Base-by-base conservation (phyloP, 2,329 filamentous ascomycete species). In the Exophiala calicioides region DNA sequence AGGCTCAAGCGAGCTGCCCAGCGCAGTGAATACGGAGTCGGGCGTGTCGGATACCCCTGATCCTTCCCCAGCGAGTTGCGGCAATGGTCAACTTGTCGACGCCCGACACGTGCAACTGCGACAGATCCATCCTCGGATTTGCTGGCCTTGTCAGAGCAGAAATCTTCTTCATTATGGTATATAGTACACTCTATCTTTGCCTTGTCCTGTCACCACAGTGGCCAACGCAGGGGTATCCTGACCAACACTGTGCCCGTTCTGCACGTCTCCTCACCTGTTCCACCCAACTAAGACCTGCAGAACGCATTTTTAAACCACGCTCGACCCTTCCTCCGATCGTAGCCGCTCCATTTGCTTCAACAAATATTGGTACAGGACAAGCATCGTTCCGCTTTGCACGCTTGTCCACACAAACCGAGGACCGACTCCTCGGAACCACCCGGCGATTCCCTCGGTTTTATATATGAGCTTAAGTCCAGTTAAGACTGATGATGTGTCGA, bases 391-490 rank as follows among this genome's bases (percentile, higher is more conserved):
- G 62, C 88, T 95, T 73, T 98, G 93, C 47, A 97, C 88, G 62
- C 91, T 95, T 16, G 93, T 98, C 93, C 93, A 98, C 10, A 97
- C 88, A 47, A 85, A 85, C 43, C 93, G 81, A 1, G 93, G 93
- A 0, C 91, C 91, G 1, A 98, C 91, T 19, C 93, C 93, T 47
- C 93, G 82, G 69, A 98, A 98, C 84, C 89, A 94, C 1, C 93
- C 94, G 2, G 79, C 80, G 12, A 97, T 59, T 1, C 93, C 93
- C 69, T 98, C 93, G 4, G 86, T 88, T 57, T 80, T 82, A 71
- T 97, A 98, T 60, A 98, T 94, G 56, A 95, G 79, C 58, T 78
- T 82, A 27, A 98, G 71, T 1, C 91, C 93, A 2, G 81, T 89
- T 43, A 91, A 75, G 38, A 97, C 86, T 0, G 90, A 96, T 1